These are phyloP conservation scores for Entoloma clypeatum DNA, from an alignment of 1,284 basidiomycete species.

Conservation along the genomic window DNA sequence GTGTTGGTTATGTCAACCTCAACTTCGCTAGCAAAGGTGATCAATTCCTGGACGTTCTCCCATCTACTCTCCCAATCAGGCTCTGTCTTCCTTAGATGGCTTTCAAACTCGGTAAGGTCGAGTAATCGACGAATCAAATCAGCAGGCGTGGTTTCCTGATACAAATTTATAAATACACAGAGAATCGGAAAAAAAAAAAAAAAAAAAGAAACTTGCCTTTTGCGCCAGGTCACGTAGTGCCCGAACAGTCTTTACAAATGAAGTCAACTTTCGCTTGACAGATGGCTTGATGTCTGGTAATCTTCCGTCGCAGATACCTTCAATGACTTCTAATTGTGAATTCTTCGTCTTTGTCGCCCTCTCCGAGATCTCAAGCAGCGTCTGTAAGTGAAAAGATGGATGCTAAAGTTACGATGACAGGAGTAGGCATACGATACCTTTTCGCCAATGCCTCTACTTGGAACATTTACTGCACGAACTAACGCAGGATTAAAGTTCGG, in stretches of 20 bases:
- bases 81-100: slow-evolving; percentile 67
- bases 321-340: slow-evolving; percentile 19
- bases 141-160: slow-evolving; percentile 57
- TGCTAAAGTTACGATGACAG: not conserved
- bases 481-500: slow-evolving; percentile 77
- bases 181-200: slow-evolving; percentile 9
- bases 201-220: slow-evolving; percentile 37
- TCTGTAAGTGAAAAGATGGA: slow-evolving; percentile 8
- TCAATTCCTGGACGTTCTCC: slow-evolving; percentile 87
- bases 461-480: slow-evolving; percentile 73
- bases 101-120: slow-evolving; percentile 62
- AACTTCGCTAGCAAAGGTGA: slow-evolving; percentile 63
- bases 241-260: slow-evolving; percentile 28
- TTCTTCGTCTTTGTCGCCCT: slow-evolving; percentile 16
- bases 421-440: slow-evolving; percentile 50
- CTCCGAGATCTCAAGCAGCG: slow-evolving; percentile 17
- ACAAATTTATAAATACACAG: not conserved
- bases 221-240: slow-evolving; percentile 55
- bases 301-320: slow-evolving; percentile 17
- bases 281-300: slow-evolving; percentile 18
- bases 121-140: slow-evolving; percentile 64
- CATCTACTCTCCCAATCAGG: slow-evolving; percentile 73
- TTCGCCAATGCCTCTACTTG: slow-evolving; percentile 76
- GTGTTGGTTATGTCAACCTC: slow-evolving; percentile 26
- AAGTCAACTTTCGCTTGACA: slow-evolving; percentile 13